Conservation (phyloP, 2,329 filamentous ascomycete species). For the Pseudophaeomoniella oleicola region DNA sequence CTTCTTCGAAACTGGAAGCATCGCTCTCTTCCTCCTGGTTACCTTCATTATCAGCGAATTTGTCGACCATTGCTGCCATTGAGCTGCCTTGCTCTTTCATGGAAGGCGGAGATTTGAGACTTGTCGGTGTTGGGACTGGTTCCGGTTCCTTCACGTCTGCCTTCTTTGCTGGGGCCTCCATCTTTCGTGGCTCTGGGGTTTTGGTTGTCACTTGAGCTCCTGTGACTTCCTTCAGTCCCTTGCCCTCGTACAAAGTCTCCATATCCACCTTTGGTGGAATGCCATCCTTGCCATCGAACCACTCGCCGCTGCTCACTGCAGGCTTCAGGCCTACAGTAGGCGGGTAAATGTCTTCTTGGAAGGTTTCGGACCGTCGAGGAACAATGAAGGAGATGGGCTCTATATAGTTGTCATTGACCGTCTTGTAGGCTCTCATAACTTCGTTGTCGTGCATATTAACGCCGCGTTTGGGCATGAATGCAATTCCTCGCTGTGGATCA, state of each 20-base stretch:
- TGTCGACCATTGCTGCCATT: slow-evolving; percentile 71
- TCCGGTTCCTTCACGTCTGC: slow-evolving; percentile 14
- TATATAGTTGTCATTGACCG: slow-evolving; percentile 83
- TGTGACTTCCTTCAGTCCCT: slow-evolving; percentile 61
- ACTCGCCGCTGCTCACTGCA: slow-evolving; percentile 66
- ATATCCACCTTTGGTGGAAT: slow-evolving; percentile 86
- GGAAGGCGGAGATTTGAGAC: slow-evolving; percentile 43
- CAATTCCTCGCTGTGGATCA: slow-evolving; percentile 87
- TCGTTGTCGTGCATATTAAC: slow-evolving; percentile 97
- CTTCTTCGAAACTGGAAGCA: slow-evolving; percentile 74
- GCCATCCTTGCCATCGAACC: slow-evolving; percentile 72
- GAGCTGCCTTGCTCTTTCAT: slow-evolving; percentile 78
- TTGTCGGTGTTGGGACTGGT: slow-evolving; percentile 18
- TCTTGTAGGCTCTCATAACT: slow-evolving; percentile 91
- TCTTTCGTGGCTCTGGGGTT: slow-evolving; percentile 33
- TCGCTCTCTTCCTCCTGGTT: slow-evolving; percentile 52
- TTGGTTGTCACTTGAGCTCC: slow-evolving; percentile 33
- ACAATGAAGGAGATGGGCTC: slow-evolving; percentile 98
- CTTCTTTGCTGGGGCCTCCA: slow-evolving; percentile 32
- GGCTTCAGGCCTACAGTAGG: slow-evolving; percentile 69
- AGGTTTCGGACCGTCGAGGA: slow-evolving; percentile 79
- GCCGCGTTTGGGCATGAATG: slow-evolving; percentile 86
- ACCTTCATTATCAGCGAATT: slow-evolving; percentile 61
- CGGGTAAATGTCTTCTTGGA: slow-evolving; percentile 95
- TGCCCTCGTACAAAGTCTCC: slow-evolving; percentile 79